Base-by-base conservation (phyloP, 257 asterid genomes). In the Solanum corneliomulleri region DNA sequence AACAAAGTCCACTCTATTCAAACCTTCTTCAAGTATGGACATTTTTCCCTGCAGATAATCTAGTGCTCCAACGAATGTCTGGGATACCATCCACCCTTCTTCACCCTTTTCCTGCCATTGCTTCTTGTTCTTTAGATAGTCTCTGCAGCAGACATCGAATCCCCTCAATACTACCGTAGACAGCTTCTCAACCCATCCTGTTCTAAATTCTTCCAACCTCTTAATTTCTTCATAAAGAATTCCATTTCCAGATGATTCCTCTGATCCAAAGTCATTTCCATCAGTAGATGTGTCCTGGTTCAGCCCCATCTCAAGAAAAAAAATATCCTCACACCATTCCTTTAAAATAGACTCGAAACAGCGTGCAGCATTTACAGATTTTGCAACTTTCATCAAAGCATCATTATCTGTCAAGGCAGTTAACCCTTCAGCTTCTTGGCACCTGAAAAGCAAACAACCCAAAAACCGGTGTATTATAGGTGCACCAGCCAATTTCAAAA, bases 381-480 rank as follows among this genome's bases (percentile, higher is more conserved):
- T 91, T 2, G 96, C 94, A 85, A 97, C 99, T 92, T 97, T 97
- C 83, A 90, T 90, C 85, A 97, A 89, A 87, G 95, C 96, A 72
- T 87, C 88, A 87, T 97, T 92, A 85, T 94, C 98, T 5, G 99
- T 93, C 75, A 97, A 89, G 9, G 99, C 99, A 31, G 99, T 97
- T 88, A 97, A 90, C 39, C 98, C 99, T 89, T 97, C 99, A 37
- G 99, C 99, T 91, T 96, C 99, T 88, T 93, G 99, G 92, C 99
- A 95, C 92, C 98, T 91, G 86, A 89, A 94, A 23, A 91, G 91
- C 90, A 93, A 78, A 88, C 92, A 87, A 89, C 92, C 96, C 87
- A 93, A 85, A 66, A 91, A 93, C 82, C 89, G 95, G 85, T 85
- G 87, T 89, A 95, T 89, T 85, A 95, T 89, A 33, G 98, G 97